Evolutionary conservation across 2,329 filamentous ascomycete species (phyloP).

Genomic region (Fusarium mundagurra): DNA sequence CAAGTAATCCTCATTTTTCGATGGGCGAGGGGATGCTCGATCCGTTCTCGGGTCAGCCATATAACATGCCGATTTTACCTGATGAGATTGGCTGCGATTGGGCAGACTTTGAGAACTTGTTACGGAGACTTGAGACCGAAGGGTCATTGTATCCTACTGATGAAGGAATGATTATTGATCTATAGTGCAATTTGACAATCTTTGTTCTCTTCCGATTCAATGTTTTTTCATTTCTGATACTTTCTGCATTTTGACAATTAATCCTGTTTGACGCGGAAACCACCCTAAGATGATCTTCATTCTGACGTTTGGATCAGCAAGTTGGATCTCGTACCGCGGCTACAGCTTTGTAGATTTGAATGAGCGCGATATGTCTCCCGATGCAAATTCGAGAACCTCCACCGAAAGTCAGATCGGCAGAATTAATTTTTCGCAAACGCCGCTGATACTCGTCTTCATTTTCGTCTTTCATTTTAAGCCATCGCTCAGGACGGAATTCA

Average conservation of each 20-base stretch:
- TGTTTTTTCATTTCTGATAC: accelerated
- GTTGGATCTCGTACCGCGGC: constrained; percentile 53
- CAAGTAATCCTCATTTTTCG: accelerated
- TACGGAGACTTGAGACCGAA: constrained; percentile 4
- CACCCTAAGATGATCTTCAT: constrained; percentile 14
- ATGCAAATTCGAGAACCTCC: constrained; percentile 48
- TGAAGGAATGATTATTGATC: neutral
- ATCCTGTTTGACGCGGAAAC: constrained; percentile 9
- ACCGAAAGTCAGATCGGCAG: constrained; percentile 48
- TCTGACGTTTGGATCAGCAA: constrained; percentile 37
- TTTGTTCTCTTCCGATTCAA: neutral
- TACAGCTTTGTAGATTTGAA: constrained; percentile 49
- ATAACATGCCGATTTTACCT: neutral
- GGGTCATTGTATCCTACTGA: neutral
- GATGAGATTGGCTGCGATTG: constrained; percentile 14
- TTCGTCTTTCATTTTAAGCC: constrained; percentile 48
- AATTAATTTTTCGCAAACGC: constrained; percentile 49
- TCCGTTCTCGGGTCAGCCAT: neutral
- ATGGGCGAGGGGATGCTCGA: neutral
- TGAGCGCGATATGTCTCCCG: constrained; percentile 46
- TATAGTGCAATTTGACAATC: neutral
- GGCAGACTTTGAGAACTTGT: constrained; percentile 5
- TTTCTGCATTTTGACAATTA: constrained; percentile 6
- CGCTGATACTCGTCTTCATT: constrained; percentile 39
- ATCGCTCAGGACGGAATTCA: constrained; percentile 58